Evolutionary conservation across 169 alveolate genomes (phyloP).

Genomic region (Eimeria sp.): DNA sequence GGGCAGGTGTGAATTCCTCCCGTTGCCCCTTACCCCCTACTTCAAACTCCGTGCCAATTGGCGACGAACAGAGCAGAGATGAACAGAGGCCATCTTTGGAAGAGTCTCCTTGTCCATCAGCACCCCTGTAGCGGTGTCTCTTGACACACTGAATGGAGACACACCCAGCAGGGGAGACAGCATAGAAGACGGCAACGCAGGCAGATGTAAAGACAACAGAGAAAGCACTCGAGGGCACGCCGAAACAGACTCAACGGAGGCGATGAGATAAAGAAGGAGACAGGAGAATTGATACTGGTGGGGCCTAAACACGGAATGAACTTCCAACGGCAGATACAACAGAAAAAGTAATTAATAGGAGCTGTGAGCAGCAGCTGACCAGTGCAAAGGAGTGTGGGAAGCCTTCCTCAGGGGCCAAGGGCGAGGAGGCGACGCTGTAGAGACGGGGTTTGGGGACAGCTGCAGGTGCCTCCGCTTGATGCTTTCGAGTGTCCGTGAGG

Average conservation of each 20-base stretch:
- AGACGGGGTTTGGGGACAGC: constrained; percentile 24
- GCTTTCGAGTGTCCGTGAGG: constrained; percentile 26
- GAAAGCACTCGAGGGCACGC: background rate
- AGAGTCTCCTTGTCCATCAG: constrained; percentile 31
- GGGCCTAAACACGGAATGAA: background rate
- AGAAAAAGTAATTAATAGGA: background rate
- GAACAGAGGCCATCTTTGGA: constrained; percentile 65
- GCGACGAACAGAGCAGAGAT: constrained; percentile 43
- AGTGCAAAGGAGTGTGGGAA: constrained; percentile 30
- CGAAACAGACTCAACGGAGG: background rate
- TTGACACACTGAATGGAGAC: constrained; percentile 33
- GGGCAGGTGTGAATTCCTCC: background rate
- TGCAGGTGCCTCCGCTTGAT: background rate
- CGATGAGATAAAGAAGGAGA: background rate
- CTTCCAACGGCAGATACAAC: background rate
- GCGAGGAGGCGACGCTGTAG: constrained; percentile 71
- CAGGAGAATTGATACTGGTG: background rate
- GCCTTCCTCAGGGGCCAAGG: constrained; percentile 22
- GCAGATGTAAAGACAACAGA: background rate
- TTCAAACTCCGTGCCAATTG: constrained; percentile 65
- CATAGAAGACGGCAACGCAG: background rate
- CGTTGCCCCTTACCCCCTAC: constrained; percentile 15
- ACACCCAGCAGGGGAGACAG: background rate
- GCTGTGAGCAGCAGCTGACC: background rate
- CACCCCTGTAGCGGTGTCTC: constrained; percentile 49